These are phyloP conservation scores for Allomyces javanicus DNA, from an alignment of 192 early-diverging fungal genomes.

Conservation along the genomic window DNA sequence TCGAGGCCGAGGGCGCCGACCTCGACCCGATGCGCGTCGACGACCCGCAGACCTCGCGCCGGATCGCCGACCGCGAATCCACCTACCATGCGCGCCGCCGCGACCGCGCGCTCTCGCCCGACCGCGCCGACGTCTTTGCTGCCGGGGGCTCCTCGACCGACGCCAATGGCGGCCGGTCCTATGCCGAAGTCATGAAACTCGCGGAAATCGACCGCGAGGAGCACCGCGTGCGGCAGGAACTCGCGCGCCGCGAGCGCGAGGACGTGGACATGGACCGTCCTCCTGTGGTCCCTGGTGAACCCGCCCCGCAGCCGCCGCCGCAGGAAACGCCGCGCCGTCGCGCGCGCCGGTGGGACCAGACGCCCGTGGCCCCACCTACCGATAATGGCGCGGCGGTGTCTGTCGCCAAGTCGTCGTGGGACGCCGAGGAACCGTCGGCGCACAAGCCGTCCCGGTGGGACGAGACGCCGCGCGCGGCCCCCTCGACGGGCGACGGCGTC, in stretches of 20 bases:
- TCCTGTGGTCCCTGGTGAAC: too few species aligned
- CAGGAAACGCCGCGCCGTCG: too few species aligned
- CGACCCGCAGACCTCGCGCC: conserved; percentile 23
- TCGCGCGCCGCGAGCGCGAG: conserved; percentile 54
- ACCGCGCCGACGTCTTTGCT: conserved; percentile 58
- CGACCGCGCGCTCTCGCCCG: conserved; percentile 60
- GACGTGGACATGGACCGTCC: conserved; percentile 11
- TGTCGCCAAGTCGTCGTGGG: conserved; percentile 25
- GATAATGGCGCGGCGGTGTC: conserved; percentile 5
- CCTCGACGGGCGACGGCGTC: conserved; percentile 12
- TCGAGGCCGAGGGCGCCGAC: conserved; percentile 13
- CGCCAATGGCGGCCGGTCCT: conserved; percentile 31
- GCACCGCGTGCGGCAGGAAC: conserved; percentile 40
- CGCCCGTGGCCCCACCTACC: too few species aligned
- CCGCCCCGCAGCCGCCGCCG: too few species aligned
- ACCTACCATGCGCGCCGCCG: conserved; percentile 70
- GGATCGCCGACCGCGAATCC: conserved; percentile 65
- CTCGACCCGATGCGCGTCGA: conserved; percentile 27
- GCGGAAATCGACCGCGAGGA: conserved; percentile 69
- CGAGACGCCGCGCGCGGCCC: conserved; percentile 44
- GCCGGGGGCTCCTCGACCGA: conserved; percentile 10
- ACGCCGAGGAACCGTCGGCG: conserved; percentile 26
- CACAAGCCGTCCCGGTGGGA: conserved; percentile 47
- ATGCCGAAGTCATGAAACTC: conserved; percentile 70
- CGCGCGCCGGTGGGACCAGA: too few species aligned